Conservation (phyloP, 352 stramenopile genomes). For the Globisporangium parvum region DNA sequence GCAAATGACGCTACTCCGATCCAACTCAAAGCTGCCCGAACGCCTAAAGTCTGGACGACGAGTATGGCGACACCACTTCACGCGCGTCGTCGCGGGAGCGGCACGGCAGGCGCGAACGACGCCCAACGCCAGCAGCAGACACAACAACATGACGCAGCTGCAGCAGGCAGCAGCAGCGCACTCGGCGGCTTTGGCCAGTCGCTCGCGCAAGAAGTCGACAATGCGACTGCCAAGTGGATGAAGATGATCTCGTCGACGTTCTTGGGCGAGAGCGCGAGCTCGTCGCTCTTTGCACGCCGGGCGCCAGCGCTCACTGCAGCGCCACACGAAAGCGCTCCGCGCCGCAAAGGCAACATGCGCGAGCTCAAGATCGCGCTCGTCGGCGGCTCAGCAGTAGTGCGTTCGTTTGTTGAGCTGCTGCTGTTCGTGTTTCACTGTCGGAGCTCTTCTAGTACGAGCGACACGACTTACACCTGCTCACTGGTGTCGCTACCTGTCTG, state of each 20-base stretch:
- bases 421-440: not conserved
- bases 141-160: not conserved
- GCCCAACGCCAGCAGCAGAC: no score
- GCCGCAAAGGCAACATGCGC: conserved; percentile 24
- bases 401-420: not conserved
- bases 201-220: conserved; percentile 27
- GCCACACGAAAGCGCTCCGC: not conserved
- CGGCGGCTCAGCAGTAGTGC: conserved; percentile 64
- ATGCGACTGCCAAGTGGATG: conserved; percentile 64
- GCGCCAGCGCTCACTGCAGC: conserved; percentile 11
- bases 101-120: no score
- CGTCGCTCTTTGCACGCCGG: conserved; percentile 18
- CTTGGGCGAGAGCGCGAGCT: conserved; percentile 34
- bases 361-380: conserved; percentile 84
- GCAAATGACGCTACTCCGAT: no score
- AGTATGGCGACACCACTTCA: no score
- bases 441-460: no score
- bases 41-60: no score
- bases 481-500: not conserved
- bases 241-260: conserved; percentile 83
- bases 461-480: no score
- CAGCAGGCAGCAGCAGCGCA: not conserved
- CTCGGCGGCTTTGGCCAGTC: conserved; percentile 17
- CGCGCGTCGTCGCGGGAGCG: no score
- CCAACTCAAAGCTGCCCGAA: no score